These are phyloP conservation scores for Neostapfia colusana DNA, from an alignment of 176 grass and related monocot genomes.

Conservation along the genomic window DNA sequence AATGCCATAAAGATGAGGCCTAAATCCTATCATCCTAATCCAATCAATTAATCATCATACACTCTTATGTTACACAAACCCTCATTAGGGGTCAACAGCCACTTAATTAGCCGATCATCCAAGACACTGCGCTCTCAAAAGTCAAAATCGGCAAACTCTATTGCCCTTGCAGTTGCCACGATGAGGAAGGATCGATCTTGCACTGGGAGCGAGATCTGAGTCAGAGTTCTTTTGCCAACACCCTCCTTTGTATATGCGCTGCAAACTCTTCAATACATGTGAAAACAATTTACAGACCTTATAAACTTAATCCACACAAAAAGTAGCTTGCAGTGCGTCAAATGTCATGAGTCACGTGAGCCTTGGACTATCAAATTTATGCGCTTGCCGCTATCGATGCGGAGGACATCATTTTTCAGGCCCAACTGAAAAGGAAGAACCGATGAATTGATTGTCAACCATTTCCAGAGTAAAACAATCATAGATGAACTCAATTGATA, in stretches of 20 bases:
- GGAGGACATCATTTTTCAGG: slow-evolving; percentile 67
- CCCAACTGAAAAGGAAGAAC: slow-evolving; percentile 74
- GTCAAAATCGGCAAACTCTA: slow-evolving; percentile 27
- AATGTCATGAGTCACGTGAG: slow-evolving; percentile 82
- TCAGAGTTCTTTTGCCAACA: slow-evolving; percentile 30
- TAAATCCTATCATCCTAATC: slow-evolving; percentile 53
- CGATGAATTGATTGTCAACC: slow-evolving; percentile 49
- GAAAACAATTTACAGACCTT: slow-evolving; percentile 45
- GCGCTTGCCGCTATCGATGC: slow-evolving; percentile 80
- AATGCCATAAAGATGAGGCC: slow-evolving; percentile 26
- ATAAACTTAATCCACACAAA: slow-evolving; percentile 46
- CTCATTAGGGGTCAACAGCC: slow-evolving; percentile 34
- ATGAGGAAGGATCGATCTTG: slow-evolving; percentile 23
- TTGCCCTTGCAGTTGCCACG: slow-evolving; percentile 22
- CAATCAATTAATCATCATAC: slow-evolving; percentile 50
- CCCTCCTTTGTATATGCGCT: slow-evolving; percentile 30
- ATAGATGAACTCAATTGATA: slow-evolving; percentile 49
- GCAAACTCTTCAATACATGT: slow-evolving; percentile 41
- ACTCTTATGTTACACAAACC: slow-evolving; percentile 59
- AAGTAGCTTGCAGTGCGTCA: slow-evolving; percentile 46
- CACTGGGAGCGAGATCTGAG: slow-evolving; percentile 26
- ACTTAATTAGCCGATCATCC: not conserved
- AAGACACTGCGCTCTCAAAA: slow-evolving; percentile 23
- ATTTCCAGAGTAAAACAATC: slow-evolving; percentile 46
- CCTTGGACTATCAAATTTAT: slow-evolving; percentile 84